Evolutionary conservation across 2,329 filamentous ascomycete genomes (phyloP), one percentile per base, ranked within the genome.

Genomic region (Arthrocladium fulminans): DNA sequence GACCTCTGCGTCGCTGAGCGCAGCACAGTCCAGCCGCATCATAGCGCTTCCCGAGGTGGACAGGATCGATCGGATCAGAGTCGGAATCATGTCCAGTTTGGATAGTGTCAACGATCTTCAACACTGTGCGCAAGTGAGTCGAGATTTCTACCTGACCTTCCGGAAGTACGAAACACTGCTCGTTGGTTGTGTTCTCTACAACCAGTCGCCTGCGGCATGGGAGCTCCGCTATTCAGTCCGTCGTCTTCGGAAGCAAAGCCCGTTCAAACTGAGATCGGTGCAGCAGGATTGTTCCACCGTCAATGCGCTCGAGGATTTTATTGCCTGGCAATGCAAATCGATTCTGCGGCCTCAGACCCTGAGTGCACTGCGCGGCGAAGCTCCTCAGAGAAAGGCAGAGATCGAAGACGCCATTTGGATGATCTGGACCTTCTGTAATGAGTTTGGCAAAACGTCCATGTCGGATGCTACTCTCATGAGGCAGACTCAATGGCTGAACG

Each of bases 401-500:
- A 69, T 82, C 22, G 75, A 81, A 49, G 72, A 80, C 60, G 79
- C 79, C 0, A 71, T 83, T 41, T 83, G 78, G 77, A 74, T 79
- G 2, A 75, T 83, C 24, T 82, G 79, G 79, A 79, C 74, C 0
- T 83, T 83, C 62, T 82, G 79, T 61, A 73, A 72, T 47, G 74
- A 81, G 25, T 83, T 83, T 46, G 80, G 80, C 1, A 48, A 52
- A 27, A 73, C 69, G 43, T 70, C 71, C 0, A 39, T 27, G 44
- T 47, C 44, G 5, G 44, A 47, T 39, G 17, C 44, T 25, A 38
- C 44, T 6, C 25, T 47, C 19, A 10, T 20, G 13, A 80, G 78
- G 54, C 77, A 82, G 51, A 66, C 80, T 27, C 67, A 73, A 29
- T 83, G 80, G 80, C 64, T 83, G 9, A 74, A 73, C 50, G 80